Evolutionary conservation across 83 land plant species (phyloP), one percentile per base, ranked within the genome.

Genomic region (Diphasiastrum complanatum): DNA sequence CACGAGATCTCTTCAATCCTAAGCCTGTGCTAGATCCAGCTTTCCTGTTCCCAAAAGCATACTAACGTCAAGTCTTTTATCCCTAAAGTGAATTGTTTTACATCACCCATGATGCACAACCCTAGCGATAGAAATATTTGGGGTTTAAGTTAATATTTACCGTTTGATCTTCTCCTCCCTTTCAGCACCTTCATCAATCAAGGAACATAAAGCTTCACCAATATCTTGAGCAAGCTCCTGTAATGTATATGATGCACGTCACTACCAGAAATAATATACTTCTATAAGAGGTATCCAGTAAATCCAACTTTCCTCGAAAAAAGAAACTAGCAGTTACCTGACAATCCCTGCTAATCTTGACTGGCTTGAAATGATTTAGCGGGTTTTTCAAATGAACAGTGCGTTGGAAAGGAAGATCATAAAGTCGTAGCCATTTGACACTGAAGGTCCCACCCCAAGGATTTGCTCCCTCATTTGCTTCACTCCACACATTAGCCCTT

Each of bases 341-440:
- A 60, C 92, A 87, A 47, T 87, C 92, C 67, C 87, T 76, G 66
- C 92, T 87, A 52, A 87, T 87, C 59, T 87, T 87, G 19, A 87
- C 92, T 55, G 92, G 92, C 73, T 87, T 87, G 79, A 63, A 81
- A 62, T 79, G 73, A 74, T 87, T 83, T 71, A 78, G 64, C 18
- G 92, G 88, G 65, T 87, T 87, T 69, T 79, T 87, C 64, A 87
- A 79, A 70, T 87, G 92, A 24, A 83, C 78, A 31, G 92, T 87
- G 72, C 77, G 81, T 57, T 87, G 85, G 49, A 87, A 87, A 35
- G 92, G 88, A 29, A 87, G 61, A 61, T 83, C 72, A 70, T 76
- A 52, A 36, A 87, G 68, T 5, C 68, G 76, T 55, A 87, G 69
- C 92, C 92, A 87, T 60, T 84, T 83, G 8, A 87, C 88, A 41